Percentiles rank a stretch among this genome's conserved stretches.
phyloP scores from a whole-genome alignment of 2,329 filamentous ascomycete genomes.

The Rutstroemia sp. region DNA sequence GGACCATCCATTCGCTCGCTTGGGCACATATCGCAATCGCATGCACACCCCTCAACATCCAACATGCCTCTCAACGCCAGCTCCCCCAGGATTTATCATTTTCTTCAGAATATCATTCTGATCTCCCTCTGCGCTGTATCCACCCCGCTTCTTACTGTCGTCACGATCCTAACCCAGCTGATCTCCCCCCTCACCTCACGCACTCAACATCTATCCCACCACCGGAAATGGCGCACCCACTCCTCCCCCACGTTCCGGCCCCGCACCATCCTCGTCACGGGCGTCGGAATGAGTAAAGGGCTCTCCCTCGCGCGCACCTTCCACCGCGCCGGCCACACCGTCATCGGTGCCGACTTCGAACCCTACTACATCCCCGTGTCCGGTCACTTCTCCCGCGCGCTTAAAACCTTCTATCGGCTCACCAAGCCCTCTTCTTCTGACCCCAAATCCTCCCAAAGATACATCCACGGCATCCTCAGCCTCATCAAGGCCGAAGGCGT shows the following conservation, averaged over 20 bases:
- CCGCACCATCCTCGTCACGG: slow-evolving; percentile 59
- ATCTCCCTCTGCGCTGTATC: slow-evolving; percentile 26
- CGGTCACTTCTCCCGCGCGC: slow-evolving; percentile 50
- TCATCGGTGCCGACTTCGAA: slow-evolving; percentile 63
- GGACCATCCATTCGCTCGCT: no score
- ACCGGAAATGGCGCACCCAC: slow-evolving; percentile 15
- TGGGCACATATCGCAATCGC: no score
- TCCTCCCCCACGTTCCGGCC: slow-evolving; percentile 9
- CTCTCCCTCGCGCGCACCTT: slow-evolving; percentile 59
- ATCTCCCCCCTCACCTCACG: slow-evolving; percentile 14
- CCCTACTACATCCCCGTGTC: slow-evolving; percentile 38
- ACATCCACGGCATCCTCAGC: slow-evolving; percentile 48
- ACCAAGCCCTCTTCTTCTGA: slow-evolving; percentile 20
- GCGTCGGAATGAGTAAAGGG: slow-evolving; percentile 66
- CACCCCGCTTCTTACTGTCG: slow-evolving; percentile 18
- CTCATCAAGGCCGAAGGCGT: slow-evolving; percentile 54
- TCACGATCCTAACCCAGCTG: slow-evolving; percentile 13
- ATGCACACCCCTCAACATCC: no score
- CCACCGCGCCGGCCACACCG: slow-evolving; percentile 56
- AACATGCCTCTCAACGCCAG: slow-evolving; percentile 5
- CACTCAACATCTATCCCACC: slow-evolving; percentile 11
- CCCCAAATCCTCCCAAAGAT: slow-evolving; percentile 34
- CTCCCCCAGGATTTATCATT: slow-evolving; percentile 30
- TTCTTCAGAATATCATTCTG: slow-evolving; percentile 41
- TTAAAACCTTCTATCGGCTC: slow-evolving; percentile 48